phyloP scores from a whole-genome alignment of 371 early-diverging fungal genomes.

The Amoeboaphelidium protococcarum region DNA sequence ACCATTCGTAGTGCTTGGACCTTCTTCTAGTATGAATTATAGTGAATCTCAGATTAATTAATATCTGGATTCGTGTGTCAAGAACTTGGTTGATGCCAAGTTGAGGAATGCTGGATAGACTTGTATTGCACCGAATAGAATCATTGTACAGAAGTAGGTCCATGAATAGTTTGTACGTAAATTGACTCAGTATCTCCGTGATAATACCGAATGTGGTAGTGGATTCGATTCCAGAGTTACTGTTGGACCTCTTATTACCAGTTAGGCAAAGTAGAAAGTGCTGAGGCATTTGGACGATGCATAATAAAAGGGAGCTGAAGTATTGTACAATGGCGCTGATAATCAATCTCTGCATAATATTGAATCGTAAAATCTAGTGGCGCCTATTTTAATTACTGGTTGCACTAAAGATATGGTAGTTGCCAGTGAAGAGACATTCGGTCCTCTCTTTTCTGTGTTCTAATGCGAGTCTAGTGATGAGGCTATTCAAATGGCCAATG shows the following conservation, averaged over 20 bases:
- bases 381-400: constrained; percentile 41
- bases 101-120: constrained; percentile 62
- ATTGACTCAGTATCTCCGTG: constrained; percentile 12
- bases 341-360: constrained; percentile 28
- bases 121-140: constrained; percentile 55
- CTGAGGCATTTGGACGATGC: constrained; percentile 40
- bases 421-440: constrained; percentile 67
- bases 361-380: constrained; percentile 32
- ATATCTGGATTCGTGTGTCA: constrained; percentile 35
- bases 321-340: constrained; percentile 26
- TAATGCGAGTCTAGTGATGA: constrained; percentile 31
- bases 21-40: no score
- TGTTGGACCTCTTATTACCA: constrained; percentile 49
- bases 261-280: constrained; percentile 33
- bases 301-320: constrained; percentile 32
- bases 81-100: constrained; percentile 49
- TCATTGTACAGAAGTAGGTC: constrained; percentile 48
- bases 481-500: constrained; percentile 49
- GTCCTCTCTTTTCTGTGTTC: constrained; percentile 54
- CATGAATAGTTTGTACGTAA: constrained; percentile 39
- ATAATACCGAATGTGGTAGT: constrained; percentile 30
- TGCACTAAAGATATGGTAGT: constrained; percentile 43
- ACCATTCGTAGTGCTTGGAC: no score
- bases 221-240: constrained; percentile 33
- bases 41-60: constrained; percentile 46